Conservation (phyloP, 2,329 filamentous ascomycete genomes). For the Microcyclosporella mali region DNA sequence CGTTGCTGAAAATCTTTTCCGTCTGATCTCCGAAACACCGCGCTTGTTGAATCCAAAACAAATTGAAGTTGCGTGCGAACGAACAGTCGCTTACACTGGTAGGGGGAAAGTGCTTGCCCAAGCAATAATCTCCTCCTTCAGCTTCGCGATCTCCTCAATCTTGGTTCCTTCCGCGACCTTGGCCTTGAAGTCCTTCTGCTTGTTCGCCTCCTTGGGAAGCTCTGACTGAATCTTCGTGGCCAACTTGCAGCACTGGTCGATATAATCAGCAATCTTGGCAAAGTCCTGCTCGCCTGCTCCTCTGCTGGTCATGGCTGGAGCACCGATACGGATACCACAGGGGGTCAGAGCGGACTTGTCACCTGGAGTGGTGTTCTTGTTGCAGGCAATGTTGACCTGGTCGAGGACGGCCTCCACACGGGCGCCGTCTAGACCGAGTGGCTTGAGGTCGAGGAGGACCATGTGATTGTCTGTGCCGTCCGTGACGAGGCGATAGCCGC, state of each 20-base stretch:
- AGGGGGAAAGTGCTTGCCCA: slow-evolving; percentile 71
- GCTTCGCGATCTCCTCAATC: slow-evolving; percentile 64
- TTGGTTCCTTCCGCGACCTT: slow-evolving; percentile 62
- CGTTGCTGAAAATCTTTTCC: neutral
- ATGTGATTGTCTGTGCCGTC: slow-evolving; percentile 98
- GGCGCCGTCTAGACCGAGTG: slow-evolving; percentile 81
- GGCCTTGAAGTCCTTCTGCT: slow-evolving; percentile 67
- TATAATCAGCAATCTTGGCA: slow-evolving; percentile 74
- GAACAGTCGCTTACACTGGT: slow-evolving; percentile 35
- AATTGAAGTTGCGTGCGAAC: neutral
- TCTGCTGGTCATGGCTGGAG: slow-evolving; percentile 94
- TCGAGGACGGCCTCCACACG: slow-evolving; percentile 93
- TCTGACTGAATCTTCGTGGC: slow-evolving; percentile 55
- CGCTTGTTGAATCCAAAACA: neutral
- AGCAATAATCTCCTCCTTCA: slow-evolving; percentile 68
- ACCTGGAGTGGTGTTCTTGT: slow-evolving; percentile 98
- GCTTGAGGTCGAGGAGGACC: slow-evolving; percentile 84
- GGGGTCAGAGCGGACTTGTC: slow-evolving; percentile 91
- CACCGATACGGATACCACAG: slow-evolving; percentile 87
- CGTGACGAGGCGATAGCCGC: slow-evolving; percentile 83
- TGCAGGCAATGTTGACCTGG: slow-evolving; percentile 96
- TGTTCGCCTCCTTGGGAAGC: slow-evolving; percentile 78
- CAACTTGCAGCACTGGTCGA: slow-evolving; percentile 75
- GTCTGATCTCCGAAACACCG: neutral
- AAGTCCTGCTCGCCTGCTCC: slow-evolving; percentile 91